Conservation (phyloP, 441 rosid species). For the Arabidopsis lyrata region DNA sequence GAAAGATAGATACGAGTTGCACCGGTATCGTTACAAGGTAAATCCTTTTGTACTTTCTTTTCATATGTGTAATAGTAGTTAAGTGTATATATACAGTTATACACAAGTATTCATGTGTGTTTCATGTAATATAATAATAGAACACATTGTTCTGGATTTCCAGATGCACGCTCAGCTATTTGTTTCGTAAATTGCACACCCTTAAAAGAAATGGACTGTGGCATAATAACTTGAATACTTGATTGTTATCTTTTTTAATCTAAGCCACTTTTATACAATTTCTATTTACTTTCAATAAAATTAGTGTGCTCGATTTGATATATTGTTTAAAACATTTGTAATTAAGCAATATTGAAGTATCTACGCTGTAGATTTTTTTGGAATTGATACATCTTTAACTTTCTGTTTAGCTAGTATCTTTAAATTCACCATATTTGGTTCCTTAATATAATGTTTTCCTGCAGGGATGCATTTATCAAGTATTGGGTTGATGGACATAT, state of each 20-base stretch:
- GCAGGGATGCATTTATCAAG: slow-evolving; percentile 68
- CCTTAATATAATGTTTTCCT: slow-evolving; percentile 30
- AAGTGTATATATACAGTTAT: neutral
- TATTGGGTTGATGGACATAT: slow-evolving; percentile 68
- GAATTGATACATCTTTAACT: neutral
- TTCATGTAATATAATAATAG: neutral
- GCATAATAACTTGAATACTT: slow-evolving; percentile 2
- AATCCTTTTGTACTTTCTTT: slow-evolving; percentile 20
- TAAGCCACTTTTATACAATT: neutral
- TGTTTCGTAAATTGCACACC: neutral
- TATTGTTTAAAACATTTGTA: neutral
- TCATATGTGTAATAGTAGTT: slow-evolving; percentile 3
- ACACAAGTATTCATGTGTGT: neutral
- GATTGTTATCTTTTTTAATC: slow-evolving; percentile 4
- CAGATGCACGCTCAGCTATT: slow-evolving; percentile 5
- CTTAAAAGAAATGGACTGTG: neutral
- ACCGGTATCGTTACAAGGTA: slow-evolving; percentile 66
- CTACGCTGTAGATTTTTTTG: neutral
- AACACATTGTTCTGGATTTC: neutral
- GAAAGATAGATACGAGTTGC: slow-evolving; percentile 56
- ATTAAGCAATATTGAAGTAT: neutral
- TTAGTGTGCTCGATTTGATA: slow-evolving; percentile 1
- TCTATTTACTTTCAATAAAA: neutral
- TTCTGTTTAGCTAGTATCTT: slow-evolving; percentile 1
- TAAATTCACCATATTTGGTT: slow-evolving; percentile 9